phyloP scores from a whole-genome alignment of 2,329 filamentous ascomycete species.

The Sporothrix pallida region DNA sequence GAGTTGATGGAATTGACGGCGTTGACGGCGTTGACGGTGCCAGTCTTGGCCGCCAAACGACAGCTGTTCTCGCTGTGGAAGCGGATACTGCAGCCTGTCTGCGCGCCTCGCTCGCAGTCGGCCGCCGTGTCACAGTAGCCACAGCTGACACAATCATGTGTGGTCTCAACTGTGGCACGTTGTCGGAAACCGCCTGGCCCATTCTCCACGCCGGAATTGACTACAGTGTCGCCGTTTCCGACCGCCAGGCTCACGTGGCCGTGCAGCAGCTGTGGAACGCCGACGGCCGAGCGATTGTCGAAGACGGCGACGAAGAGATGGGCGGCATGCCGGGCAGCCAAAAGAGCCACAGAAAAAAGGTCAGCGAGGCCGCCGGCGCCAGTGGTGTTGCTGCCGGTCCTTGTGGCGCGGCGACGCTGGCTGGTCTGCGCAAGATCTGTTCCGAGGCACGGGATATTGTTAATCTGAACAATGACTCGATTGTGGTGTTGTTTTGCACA shows the following conservation, averaged over 20 bases:
- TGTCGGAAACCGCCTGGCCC: slow-evolving; percentile 70
- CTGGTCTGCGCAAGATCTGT: slow-evolving; percentile 51
- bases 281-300: not conserved
- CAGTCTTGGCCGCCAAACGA: not conserved
- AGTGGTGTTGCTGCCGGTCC: slow-evolving; percentile 42
- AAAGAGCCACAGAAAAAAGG: not conserved
- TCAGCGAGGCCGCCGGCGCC: not conserved
- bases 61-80: slow-evolving; percentile 68
- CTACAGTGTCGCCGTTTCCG: slow-evolving; percentile 64
- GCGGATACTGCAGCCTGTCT: slow-evolving; percentile 68
- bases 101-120: slow-evolving; percentile 57
- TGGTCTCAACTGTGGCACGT: slow-evolving; percentile 74
- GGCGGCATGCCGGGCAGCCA: not conserved
- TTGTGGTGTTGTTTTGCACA: slow-evolving; percentile 35
- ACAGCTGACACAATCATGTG: slow-evolving; percentile 73
- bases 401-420: slow-evolving; percentile 52
- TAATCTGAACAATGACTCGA: slow-evolving; percentile 28
- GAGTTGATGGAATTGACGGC: not conserved
- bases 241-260: slow-evolving; percentile 66
- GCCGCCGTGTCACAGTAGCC: slow-evolving; percentile 54
- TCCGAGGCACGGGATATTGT: slow-evolving; percentile 31
- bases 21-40: slow-evolving; percentile 38
- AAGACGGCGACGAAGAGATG: slow-evolving; percentile 20
- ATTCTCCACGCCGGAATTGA: slow-evolving; percentile 64
- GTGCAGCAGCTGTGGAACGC: slow-evolving; percentile 56